A percentile compares a stretch with the other conserved stretches of the same genome.
Conservation (phyloP, 176 grass and related monocot genomes). For the Avena sativa region DNA sequence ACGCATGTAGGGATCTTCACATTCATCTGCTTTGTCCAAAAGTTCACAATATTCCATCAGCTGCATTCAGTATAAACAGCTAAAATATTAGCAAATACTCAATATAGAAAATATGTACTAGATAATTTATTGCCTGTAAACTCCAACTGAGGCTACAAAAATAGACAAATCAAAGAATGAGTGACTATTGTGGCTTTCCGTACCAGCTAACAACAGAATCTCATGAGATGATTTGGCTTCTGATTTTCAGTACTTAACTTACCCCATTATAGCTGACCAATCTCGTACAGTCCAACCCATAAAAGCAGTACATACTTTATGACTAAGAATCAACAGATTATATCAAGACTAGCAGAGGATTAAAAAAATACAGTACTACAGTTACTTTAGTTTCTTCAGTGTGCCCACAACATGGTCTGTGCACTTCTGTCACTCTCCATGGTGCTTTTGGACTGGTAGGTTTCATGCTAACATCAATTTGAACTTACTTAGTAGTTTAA, state of each 20-base stretch:
- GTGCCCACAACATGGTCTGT: not conserved
- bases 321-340: conserved; percentile 5
- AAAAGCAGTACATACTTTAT: conserved; percentile 13
- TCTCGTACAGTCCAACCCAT: not conserved
- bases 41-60: conserved; percentile 95
- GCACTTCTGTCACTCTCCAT: not conserved
- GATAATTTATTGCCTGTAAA: conserved; percentile 1
- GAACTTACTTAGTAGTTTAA: not conserved
- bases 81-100: conserved; percentile 37
- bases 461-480: not conserved
- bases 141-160: not conserved
- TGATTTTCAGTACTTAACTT: conserved; percentile 31
- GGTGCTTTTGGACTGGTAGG: not conserved
- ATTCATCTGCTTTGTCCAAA: conserved; percentile 96
- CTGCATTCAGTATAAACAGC: conserved; percentile 43
- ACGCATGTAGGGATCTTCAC: conserved; percentile 92
- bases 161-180: conserved; percentile 18
- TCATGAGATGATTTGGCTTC: not conserved
- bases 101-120: conserved; percentile 26
- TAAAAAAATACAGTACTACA: conserved; percentile 25
- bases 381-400: conserved; percentile 5
- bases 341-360: not conserved
- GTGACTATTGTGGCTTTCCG: not conserved
- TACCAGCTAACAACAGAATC: not conserved
- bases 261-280: not conserved